phyloP scores from a whole-genome alignment of 306 rosid species.

The Citrullus mucosospermus region DNA sequence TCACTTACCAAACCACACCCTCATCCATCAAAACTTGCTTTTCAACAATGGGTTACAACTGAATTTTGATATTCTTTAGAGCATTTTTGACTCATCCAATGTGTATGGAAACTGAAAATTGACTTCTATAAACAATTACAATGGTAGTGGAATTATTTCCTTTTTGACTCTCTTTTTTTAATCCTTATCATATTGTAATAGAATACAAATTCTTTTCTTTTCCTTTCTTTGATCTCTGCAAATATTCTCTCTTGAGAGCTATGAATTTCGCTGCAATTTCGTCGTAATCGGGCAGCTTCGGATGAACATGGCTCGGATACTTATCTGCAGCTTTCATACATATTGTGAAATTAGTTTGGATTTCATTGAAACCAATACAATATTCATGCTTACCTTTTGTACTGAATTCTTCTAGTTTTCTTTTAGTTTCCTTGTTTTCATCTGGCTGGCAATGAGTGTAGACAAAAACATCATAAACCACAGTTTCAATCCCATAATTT shows the following conservation, averaged over 20 bases:
- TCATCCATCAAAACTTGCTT: neutral
- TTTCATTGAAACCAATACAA: neutral
- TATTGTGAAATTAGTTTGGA: neutral
- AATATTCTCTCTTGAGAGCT: constrained; percentile 37
- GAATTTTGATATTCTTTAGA: neutral
- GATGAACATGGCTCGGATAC: constrained; percentile 60
- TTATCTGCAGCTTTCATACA: constrained; percentile 31
- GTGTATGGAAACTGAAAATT: neutral
- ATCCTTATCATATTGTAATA: neutral
- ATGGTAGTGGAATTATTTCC: too few relatives aligned
- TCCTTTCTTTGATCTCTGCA: constrained; percentile 7
- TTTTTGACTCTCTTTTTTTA: neutral
- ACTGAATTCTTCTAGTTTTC: neutral
- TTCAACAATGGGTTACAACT: neutral
- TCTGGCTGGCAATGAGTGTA: neutral
- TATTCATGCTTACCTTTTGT: neutral
- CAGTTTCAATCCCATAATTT: neutral
- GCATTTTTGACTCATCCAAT: neutral
- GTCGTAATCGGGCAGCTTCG: constrained; percentile 59
- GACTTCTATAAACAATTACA: neutral
- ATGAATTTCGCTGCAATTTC: constrained; percentile 43
- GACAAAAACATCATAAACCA: neutral
- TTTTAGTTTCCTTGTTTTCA: neutral
- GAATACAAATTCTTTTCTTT: neutral
- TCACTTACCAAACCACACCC: neutral